Conservation (phyloP, 129 eudicot species). For the Erigeron canadensis region DNA sequence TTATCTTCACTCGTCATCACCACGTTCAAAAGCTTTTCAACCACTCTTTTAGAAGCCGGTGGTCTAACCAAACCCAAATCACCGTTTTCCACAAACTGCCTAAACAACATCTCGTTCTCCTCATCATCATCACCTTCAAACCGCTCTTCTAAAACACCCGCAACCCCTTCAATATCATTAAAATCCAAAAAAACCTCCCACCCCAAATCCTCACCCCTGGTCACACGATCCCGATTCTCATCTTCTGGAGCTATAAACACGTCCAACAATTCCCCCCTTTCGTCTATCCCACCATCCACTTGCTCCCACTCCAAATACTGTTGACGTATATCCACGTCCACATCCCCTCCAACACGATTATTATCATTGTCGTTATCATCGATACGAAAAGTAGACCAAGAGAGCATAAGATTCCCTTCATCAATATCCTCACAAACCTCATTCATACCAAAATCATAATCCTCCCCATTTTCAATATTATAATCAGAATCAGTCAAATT, state of each 20-base stretch:
- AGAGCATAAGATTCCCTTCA: constrained; percentile 30
- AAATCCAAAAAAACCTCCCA: constrained; percentile 59
- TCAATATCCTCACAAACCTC: constrained; percentile 33
- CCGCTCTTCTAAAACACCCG: constrained; percentile 30
- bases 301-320: constrained; percentile 68
- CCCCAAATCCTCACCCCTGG: constrained; percentile 24
- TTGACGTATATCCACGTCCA: neutral
- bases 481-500: constrained; percentile 37
- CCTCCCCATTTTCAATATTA: constrained; percentile 12
- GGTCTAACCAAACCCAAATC: constrained; percentile 40
- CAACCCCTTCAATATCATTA: constrained; percentile 37
- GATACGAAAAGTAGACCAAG: constrained; percentile 52
- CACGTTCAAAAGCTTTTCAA: constrained; percentile 44
- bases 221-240: neutral
- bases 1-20: constrained; percentile 39
- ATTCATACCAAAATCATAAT: neutral
- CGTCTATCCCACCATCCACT: constrained; percentile 45
- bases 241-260: constrained; percentile 37
- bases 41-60: constrained; percentile 55
- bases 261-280: constrained; percentile 45
- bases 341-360: constrained; percentile 17
- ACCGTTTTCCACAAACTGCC: constrained; percentile 53
- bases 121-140: constrained; percentile 36
- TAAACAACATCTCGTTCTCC: constrained; percentile 55
- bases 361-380: constrained; percentile 22